Percentiles rank a stretch among this genome's conserved stretches.
phyloP scores from a whole-genome alignment of 2,329 filamentous ascomycete species.

The Phaeoacremonium minimum region DNA sequence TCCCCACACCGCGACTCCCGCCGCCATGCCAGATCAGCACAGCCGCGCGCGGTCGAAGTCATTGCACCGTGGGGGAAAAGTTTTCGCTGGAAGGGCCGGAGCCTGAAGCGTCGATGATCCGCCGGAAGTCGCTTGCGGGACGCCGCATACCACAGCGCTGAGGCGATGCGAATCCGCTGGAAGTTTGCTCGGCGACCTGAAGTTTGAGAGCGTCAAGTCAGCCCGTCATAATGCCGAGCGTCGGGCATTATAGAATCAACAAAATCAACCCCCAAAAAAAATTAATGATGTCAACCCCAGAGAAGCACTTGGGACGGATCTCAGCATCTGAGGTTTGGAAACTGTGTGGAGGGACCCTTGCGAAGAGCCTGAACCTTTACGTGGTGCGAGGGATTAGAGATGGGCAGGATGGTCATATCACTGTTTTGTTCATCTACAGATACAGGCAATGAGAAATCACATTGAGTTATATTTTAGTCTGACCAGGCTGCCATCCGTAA shows the following conservation, averaged over 20 bases:
- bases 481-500: no score
- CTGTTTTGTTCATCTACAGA: slow-evolving; percentile 1
- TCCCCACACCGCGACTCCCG: background rate
- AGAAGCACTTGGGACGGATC: slow-evolving; percentile 14
- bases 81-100: slow-evolving; percentile 10
- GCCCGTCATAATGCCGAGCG: slow-evolving; percentile 29
- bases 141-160: slow-evolving; percentile 7
- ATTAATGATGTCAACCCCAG: slow-evolving; percentile 6
- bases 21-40: background rate
- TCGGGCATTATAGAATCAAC: no score
- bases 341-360: slow-evolving; percentile 14
- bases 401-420: no score
- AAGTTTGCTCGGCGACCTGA: slow-evolving; percentile 12
- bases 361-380: slow-evolving; percentile 16
- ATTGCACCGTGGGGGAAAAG: background rate
- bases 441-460: no score
- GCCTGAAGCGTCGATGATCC: slow-evolving; percentile 16
- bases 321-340: background rate
- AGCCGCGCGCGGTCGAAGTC: background rate
- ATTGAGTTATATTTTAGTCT: no score
- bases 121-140: slow-evolving; percentile 13
- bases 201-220: slow-evolving; percentile 10
- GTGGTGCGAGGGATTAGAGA: slow-evolving; percentile 16
- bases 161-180: slow-evolving; percentile 15
- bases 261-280: background rate